Evolutionary conservation across 345 rosid species (phyloP), one percentile per base, ranked within the genome.

Genomic region (Sonneratia alba): DNA sequence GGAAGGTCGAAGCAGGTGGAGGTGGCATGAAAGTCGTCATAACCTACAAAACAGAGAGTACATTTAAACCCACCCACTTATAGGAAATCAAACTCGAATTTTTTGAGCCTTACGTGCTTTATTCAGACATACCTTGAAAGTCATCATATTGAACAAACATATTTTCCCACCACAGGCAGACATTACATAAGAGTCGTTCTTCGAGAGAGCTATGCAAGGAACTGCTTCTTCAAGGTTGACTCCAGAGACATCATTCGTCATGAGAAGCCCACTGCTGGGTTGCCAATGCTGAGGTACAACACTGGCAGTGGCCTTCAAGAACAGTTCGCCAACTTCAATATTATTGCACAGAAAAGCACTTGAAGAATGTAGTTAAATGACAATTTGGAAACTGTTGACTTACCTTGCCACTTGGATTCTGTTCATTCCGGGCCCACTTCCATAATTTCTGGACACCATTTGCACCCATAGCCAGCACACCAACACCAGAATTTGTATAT

Each of bases 81-180:
- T 19, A 2, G 24, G 51, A 47, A 63, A 37, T 24, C 48, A 36
- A 48, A 49, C 34, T 27, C 36, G 24, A 66, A n/a, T 7, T 40
- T 47, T 13, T 67, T 8, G 16, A 67, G 53, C n/a, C n/a, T 21
- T 47, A 21, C 19, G 36, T 3, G 13, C 7, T 40, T 43, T 43
- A 13, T 67, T 47, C 34, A 22, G 34, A n/a, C 13, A 40, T 87
- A 86, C 97, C 91, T 88, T 91, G 81, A 89, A 94, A 42, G 89
- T 89, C 95, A 88, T 85, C 98, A 91, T 85, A 81, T 94, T 94
- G 76, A 93, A 93, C 77, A 93, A 77, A 11, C 97, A 93, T 71
- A 87, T 88, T 79, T 88, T 93, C 63, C 98, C 96, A 34, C 98
- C 98, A 71, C 89, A 79, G 55, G 97, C 97, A 15, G 98, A 94